Base-by-base conservation (phyloP, 2,329 filamentous ascomycete genomes). In the Aspergillus tamarii region DNA sequence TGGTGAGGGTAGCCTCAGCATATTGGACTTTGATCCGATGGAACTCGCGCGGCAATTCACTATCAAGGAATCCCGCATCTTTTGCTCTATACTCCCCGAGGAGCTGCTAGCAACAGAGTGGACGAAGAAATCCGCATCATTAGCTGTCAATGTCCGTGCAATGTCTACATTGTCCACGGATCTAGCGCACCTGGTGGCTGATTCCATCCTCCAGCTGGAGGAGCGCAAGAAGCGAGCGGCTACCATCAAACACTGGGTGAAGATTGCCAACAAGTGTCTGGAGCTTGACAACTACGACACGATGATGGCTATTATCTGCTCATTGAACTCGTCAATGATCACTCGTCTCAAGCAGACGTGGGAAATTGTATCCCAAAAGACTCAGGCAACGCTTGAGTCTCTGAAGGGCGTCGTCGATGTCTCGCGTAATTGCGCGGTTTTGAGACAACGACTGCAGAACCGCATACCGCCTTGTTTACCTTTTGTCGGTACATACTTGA, bases 181-280 rank as follows among this genome's bases (percentile, higher is more conserved):
- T 67, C 83, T 99, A 21, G 93, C 94, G 5, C 95, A 97, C 73
- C 83, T 98, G 45, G 95, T 99, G 12, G 91, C 93, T 0, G 94
- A 98, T 75, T 96, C 92, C 0, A 96, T 99, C 70, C 85, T 99
- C 16, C 88, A 92, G 61, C 86, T 93, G 62, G 86, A 91, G n/a
- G 95, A 98, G 75, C 89, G 91, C 30, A 98, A 98, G 86, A 96
- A 94, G 82, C 88, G 95, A 30, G 94, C 95, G 0, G 82, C 87
- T 1, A 88, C 93, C 59, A 95, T 99, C 81, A 98, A 99, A 82
- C 94, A 98, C 71, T 99, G 95, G 95, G 92, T 97, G 76, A 99
- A 98, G 83, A 89, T 98, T 70, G 93, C 92, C 0, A 86, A 91
- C 70, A 92, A 91, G 72, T 96, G 93, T 69, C 83, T 96, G 6